Evolutionary conservation across 1,284 basidiomycete species (phyloP).

Genomic region (Pseudozyma thailandica): DNA sequence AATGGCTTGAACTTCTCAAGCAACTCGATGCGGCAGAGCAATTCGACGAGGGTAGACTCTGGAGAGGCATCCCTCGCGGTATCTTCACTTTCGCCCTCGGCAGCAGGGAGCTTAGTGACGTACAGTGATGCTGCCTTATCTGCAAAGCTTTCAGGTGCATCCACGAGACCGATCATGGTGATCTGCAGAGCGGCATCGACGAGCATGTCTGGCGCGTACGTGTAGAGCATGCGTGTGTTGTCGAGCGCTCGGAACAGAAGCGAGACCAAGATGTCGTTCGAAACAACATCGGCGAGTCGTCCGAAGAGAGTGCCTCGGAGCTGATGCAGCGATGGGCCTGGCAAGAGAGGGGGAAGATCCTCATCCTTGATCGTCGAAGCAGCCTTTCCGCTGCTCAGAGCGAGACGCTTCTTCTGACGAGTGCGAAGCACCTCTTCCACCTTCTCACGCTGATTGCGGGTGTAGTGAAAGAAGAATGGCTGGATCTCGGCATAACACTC

Average conservation of each 20-base stretch:
- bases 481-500: conserved; percentile 87
- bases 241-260: conserved; percentile 55
- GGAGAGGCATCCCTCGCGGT: neutral
- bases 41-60: conserved; percentile 38
- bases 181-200: conserved; percentile 85
- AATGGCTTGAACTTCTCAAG: conserved; percentile 52
- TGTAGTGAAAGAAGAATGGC: conserved; percentile 96
- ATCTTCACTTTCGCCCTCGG: conserved; percentile 11
- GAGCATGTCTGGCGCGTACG: conserved; percentile 76
- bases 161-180: conserved; percentile 56
- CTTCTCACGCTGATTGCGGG: conserved; percentile 91
- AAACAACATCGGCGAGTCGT: conserved; percentile 37
- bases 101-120: conserved; percentile 13
- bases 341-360: conserved; percentile 29
- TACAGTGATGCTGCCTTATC: conserved; percentile 16
- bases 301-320: conserved; percentile 48
- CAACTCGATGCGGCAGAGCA: conserved; percentile 50
- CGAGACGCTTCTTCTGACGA: conserved; percentile 38
- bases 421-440: conserved; percentile 79
- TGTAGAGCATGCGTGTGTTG: conserved; percentile 28
- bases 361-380: conserved; percentile 41
- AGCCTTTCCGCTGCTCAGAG: conserved; percentile 23
- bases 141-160: conserved; percentile 43
- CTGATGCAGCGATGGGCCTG: conserved; percentile 26
- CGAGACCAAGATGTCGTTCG: conserved; percentile 39